These are phyloP conservation scores for Piloderma croceum DNA, from an alignment of 768 basidiomycete species.

Conservation along the genomic window DNA sequence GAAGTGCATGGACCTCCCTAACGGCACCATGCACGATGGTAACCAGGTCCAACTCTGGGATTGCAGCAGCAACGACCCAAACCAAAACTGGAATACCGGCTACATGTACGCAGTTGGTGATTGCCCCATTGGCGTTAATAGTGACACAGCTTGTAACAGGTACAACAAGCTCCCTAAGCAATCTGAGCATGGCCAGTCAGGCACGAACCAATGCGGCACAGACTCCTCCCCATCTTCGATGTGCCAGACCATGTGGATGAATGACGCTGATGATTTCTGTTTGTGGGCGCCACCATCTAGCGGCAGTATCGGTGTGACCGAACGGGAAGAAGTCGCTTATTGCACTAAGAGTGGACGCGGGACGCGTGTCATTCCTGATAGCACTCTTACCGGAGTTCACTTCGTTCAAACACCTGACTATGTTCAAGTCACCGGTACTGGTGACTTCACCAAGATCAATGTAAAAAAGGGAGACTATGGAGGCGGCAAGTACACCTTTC, in stretches of 20 bases:
- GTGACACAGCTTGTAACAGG: too few relatives aligned
- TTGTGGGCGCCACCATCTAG: conserved; percentile 55
- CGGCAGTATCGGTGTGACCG: conserved; percentile 60
- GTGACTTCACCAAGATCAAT: conserved; percentile 67
- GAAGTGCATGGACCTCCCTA: conserved; percentile 46
- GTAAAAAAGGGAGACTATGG: conserved; percentile 42
- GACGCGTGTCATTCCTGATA: conserved; percentile 64
- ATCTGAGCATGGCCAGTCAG: conserved; percentile 56
- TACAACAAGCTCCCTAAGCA: conserved; percentile 37
- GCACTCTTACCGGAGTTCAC: conserved; percentile 64
- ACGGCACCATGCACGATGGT: conserved; percentile 35
- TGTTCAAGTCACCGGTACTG: conserved; percentile 55
- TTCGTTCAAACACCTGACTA: conserved; percentile 62
- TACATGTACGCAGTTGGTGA: too few relatives aligned
- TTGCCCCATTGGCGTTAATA: too few relatives aligned
- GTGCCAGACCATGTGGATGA: conserved; percentile 68
- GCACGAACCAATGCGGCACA: conserved; percentile 65
- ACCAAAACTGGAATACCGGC: conserved; percentile 50
- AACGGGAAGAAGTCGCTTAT: conserved; percentile 65
- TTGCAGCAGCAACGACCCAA: conserved; percentile 37
- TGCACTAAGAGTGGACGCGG: conserved; percentile 73
- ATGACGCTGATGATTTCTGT: conserved; percentile 65
- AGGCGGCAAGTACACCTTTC: neutral
- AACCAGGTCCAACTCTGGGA: conserved; percentile 46
- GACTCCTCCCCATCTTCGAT: conserved; percentile 49